Evolutionary conservation across 768 basidiomycete genomes (phyloP), one percentile per base, ranked within the genome.

Genomic region (Rossbeevera mucosa): DNA sequence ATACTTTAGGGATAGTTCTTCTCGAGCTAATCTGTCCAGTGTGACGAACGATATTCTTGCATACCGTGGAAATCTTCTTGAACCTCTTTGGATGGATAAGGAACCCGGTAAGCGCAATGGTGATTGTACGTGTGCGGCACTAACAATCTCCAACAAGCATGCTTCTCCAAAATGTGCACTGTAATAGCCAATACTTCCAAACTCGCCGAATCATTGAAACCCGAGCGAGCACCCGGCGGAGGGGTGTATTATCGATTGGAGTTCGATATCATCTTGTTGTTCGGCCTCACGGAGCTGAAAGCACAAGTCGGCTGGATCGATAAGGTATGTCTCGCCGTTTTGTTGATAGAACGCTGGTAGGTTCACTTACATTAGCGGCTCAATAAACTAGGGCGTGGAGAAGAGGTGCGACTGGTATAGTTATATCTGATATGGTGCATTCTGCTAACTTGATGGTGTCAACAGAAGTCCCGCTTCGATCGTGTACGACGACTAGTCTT

Each of bases 271-370:
- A 55, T 76, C 14, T 47, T 79, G 14, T 62, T 68, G 8, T 73
- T 76, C 42, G 77, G 76, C 2, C 49, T 71, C 13, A 74, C 76
- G 0, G 78, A 79, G 47, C 54, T 78, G 28, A 73, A 75, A 54
- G 78, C 76, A 0, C 72, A 77, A 24, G 66, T 77, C 20, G 59
- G 66, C 2, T 79, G 78, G 78, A 59, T 56, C 8, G 69, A 77
- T 5, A 30, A 7, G 52, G 61, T 61, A 13, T 24, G 61, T 46
- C 44, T 30, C 20, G 3, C 24, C n/a, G 18, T 44, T 2, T 5
- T 16, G 5, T 7, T 0, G 8, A 12, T 30, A 12, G 2, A 7
- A 26, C 9, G 7, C 7, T 26, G 16, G n/a, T 4, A 7, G 18
- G 18, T 24, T 20, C 4, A 38, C 33, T 52, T 8, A 60, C 16